Conservation (phyloP, 331 rosid genomes). For the Saraca asoca region DNA sequence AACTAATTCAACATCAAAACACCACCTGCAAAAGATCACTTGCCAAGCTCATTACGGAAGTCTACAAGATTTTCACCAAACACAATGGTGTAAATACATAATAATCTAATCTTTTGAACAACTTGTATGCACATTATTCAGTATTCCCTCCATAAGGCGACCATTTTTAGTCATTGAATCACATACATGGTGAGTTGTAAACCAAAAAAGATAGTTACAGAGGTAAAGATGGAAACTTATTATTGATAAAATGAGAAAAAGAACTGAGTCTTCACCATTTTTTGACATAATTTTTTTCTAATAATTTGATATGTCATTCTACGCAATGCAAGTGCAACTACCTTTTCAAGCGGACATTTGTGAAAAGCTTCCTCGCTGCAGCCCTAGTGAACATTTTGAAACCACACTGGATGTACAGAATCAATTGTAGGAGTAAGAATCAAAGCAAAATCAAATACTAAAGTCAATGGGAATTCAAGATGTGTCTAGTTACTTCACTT, state of each 20-base stretch:
- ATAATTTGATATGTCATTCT: constrained; percentile 23
- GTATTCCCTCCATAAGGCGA: background rate
- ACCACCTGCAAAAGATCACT: constrained; percentile 73
- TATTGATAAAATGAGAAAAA: background rate
- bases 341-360: constrained; percentile 85
- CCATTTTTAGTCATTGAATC: background rate
- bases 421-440: constrained; percentile 31
- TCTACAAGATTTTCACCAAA: background rate
- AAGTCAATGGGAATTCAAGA: constrained; percentile 18
- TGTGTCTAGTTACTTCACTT: background rate
- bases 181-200: background rate
- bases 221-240: background rate
- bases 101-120: no score
- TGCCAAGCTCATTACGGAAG: constrained; percentile 15
- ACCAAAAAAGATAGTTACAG: background rate
- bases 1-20: constrained; percentile 93
- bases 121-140: constrained; percentile 3
- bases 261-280: no score
- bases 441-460: constrained; percentile 20
- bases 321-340: constrained; percentile 36
- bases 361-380: constrained; percentile 87
- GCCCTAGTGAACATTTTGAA: constrained; percentile 96
- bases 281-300: background rate
- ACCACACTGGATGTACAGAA: constrained; percentile 71
- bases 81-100: background rate